Evolutionary conservation across 176 grass and related monocot genomes (phyloP), one percentile per base, ranked within the genome.

Genomic region (Juncus effusus): DNA sequence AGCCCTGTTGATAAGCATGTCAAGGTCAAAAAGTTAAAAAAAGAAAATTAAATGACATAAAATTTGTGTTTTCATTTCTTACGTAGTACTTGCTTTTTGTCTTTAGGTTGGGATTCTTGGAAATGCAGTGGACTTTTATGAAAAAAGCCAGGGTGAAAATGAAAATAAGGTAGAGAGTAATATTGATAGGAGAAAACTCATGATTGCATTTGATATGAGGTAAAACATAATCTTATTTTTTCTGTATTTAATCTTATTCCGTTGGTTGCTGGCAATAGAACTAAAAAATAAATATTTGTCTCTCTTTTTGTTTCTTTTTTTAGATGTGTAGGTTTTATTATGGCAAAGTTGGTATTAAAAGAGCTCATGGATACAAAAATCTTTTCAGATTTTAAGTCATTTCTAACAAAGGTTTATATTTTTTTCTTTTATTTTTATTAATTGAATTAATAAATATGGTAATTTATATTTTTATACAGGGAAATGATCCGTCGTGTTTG

Each of bases 141-240:
- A 85, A 12, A 76, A 57, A 62, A 81, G 73, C 62, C 13, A 64
- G 78, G 81, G 60, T 60, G 84, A 58, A 14, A 91, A 42, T 62
- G 77, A 39, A 56, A 91, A 42, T 62, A 77, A 39, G 51, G 11
- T 47, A 74, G 68, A 72, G 54, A 71, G 54, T 63, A 90, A 85
- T 42, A 75, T 13, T 60, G 77, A 97, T 51, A 86, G 93, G 61
- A 68, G 77, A 39, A 97, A 86, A 81, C 60, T 85, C 84, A 97
- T 97, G 93, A 92, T 97, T 69, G 88, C 88, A 54, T 97, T 91
- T 91, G 93, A 97, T 63, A 86, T 97, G 77, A 97, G 93, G 88
- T 91, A 79, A 81, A 60, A 51, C 80, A 56, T 58, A 8, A 16
- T 47, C 8, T 28, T 61, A 73, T 73, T n/a, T 1, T 3, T 59